These are phyloP conservation scores for Drechmeria coniospora DNA, from an alignment of 2,329 filamentous ascomycete species.

Conservation along the genomic window DNA sequence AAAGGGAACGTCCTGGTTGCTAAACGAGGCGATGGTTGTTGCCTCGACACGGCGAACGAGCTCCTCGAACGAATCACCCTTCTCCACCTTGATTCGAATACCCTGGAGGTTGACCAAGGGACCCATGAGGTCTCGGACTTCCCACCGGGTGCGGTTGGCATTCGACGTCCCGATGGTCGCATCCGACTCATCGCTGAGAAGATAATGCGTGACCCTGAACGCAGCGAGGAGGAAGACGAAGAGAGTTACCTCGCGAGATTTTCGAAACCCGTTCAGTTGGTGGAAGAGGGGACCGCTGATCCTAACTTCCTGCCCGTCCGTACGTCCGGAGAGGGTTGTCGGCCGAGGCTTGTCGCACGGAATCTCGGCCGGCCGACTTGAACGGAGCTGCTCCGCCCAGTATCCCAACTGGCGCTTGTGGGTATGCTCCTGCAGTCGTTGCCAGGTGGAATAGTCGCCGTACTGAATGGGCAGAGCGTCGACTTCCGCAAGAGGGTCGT, in stretches of 20 bases:
- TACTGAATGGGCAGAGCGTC: constrained; percentile 10
- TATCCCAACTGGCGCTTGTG: constrained; percentile 10
- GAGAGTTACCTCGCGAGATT: constrained; percentile 1
- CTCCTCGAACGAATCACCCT: constrained; percentile 4
- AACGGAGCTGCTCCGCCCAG: constrained; percentile 8
- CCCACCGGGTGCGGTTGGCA: constrained; percentile 7
- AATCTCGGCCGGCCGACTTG: constrained; percentile 6
- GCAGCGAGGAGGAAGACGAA: constrained; percentile 10
- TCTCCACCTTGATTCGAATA: constrained; percentile 8
- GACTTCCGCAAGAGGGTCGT: constrained; percentile 3
- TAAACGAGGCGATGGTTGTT: constrained; percentile 1
- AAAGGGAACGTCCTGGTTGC: constrained; percentile 11
- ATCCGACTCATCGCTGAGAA: constrained; percentile 10
- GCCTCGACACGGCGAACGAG: too few relatives aligned
- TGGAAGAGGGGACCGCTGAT: constrained; percentile 5
- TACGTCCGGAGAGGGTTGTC: constrained; percentile 4
- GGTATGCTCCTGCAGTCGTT: constrained; percentile 6
- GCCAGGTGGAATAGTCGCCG: constrained; percentile 11
- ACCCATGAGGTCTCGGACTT: constrained; percentile 8
- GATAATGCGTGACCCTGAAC: constrained; percentile 11
- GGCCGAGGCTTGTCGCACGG: constrained; percentile 7
- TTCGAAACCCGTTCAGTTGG: constrained; percentile 4
- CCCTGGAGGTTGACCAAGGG: constrained; percentile 14
- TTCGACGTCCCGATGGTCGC: constrained; percentile 8
- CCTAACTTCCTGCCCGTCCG: constrained; percentile 1